Conservation (phyloP, 2,329 filamentous ascomycete genomes). For the Trichoderma aggressivum region DNA sequence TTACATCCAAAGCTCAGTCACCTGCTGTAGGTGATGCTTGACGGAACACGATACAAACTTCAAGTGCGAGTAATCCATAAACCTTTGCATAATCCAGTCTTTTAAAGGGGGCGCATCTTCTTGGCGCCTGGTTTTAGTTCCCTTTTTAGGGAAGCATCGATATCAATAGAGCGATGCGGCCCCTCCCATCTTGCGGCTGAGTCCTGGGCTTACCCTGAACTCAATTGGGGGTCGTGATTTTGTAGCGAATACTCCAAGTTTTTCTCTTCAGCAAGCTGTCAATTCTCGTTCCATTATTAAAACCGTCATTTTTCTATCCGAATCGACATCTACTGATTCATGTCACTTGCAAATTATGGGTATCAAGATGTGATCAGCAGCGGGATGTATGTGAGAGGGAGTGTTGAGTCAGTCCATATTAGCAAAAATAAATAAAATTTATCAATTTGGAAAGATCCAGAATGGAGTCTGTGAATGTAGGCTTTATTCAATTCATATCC, state of each 20-base stretch:
- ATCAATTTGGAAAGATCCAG: too few relatives aligned
- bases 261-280: background rate
- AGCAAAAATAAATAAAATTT: too few relatives aligned
- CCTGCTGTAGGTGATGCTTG: background rate
- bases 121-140: accelerated
- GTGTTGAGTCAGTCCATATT: too few relatives aligned
- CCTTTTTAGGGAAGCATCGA: background rate
- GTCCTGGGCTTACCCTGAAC: background rate
- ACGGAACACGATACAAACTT: background rate
- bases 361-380: too few relatives aligned
- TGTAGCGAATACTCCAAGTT: too few relatives aligned
- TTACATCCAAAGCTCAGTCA: background rate
- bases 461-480: accelerated
- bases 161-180: background rate
- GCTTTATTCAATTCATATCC: background rate
- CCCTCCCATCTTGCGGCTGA: background rate
- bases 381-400: accelerated
- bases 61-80: background rate
- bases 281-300: background rate
- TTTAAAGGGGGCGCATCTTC: accelerated
- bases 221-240: background rate
- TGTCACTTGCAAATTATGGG: background rate
- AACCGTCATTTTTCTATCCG: background rate
- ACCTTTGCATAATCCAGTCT: background rate
- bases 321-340: background rate